phyloP scores from a whole-genome alignment of 1,139 yeast genomes.

The Hansenula lynferdii region DNA sequence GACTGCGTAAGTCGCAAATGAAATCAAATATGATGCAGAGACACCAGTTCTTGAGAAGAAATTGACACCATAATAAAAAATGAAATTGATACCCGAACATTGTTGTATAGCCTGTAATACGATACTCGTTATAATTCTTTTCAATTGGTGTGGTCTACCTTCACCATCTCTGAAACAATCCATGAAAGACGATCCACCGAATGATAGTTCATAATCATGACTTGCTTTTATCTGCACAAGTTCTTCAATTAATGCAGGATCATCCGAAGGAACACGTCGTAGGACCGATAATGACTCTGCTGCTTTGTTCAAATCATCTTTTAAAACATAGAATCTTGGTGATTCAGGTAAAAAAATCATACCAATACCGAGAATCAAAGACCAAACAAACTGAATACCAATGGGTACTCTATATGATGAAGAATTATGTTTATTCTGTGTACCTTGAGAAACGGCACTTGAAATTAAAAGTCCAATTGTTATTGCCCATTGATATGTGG shows the following conservation, averaged over 20 bases:
- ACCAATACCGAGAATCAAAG: constrained; percentile 52
- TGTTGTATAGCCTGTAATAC: constrained; percentile 70
- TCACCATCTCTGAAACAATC: constrained; percentile 68
- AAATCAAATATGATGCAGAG: constrained; percentile 54
- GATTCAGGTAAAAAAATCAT: constrained; percentile 71
- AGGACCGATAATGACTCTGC: constrained; percentile 54
- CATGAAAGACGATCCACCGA: constrained; percentile 46
- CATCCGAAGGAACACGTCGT: constrained; percentile 56
- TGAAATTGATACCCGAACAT: constrained; percentile 74
- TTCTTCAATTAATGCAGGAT: constrained; percentile 66
- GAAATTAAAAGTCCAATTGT: constrained; percentile 77
- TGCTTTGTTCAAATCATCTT: constrained; percentile 59
- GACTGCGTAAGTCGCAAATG: constrained; percentile 67
- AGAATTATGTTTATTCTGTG: constrained; percentile 46
- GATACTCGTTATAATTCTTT: constrained; percentile 65
- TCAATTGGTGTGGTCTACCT: constrained; percentile 57
- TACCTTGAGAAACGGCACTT: constrained; percentile 75
- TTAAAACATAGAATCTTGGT: constrained; percentile 66
- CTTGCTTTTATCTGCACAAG: constrained; percentile 74
- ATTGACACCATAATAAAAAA: constrained; percentile 74
- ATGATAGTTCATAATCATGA: constrained; percentile 67
- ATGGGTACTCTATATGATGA: constrained; percentile 73
- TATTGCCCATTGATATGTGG: constrained; percentile 81
- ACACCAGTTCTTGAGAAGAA: constrained; percentile 64
- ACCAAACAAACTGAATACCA: constrained; percentile 70